Evolutionary conservation across 1,139 yeast genomes (phyloP).

Genomic region (Starmera stellimalicola): DNA sequence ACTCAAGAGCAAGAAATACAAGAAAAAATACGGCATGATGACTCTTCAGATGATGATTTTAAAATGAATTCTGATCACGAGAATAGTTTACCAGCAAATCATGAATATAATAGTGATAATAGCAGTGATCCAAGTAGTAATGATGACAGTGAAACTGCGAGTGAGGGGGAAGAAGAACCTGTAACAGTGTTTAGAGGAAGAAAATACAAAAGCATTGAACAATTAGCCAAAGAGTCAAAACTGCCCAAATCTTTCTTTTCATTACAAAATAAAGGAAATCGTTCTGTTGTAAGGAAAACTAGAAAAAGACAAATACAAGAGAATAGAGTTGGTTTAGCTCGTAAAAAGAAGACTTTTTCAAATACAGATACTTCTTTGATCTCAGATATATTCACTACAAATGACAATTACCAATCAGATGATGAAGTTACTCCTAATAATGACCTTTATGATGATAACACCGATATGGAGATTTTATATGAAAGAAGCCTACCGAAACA

Average conservation of each 20-base stretch:
- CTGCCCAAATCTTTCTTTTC: conserved; percentile 17
- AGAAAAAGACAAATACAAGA: not conserved
- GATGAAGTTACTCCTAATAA: conserved; percentile 1
- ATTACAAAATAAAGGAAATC: conserved; percentile 1
- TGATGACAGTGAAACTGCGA: not conserved
- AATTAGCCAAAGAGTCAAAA: conserved; percentile 11
- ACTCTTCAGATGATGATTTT: not conserved
- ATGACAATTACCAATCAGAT: conserved; percentile 1
- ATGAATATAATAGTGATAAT: not conserved
- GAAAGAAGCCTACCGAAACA: not conserved
- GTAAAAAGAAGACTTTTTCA: conserved; percentile 5
- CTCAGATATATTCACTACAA: not conserved
- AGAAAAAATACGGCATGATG: not conserved
- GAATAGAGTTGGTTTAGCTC: conserved; percentile 14
- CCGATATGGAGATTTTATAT: not conserved
- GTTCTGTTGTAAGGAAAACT: not conserved
- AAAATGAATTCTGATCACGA: not conserved
- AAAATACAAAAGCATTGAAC: conserved; percentile 10
- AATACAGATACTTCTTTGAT: not conserved
- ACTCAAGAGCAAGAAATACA: not conserved
- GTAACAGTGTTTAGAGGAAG: conserved; percentile 13
- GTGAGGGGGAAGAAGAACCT: not conserved
- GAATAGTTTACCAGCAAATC: not conserved
- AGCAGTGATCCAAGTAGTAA: not conserved
- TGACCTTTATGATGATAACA: not conserved